Percentiles rank a stretch among this genome's conserved stretches.
phyloP scores from a whole-genome alignment of 2,329 filamentous ascomycete genomes.

The Aspergillus fumigatiaffinis region DNA sequence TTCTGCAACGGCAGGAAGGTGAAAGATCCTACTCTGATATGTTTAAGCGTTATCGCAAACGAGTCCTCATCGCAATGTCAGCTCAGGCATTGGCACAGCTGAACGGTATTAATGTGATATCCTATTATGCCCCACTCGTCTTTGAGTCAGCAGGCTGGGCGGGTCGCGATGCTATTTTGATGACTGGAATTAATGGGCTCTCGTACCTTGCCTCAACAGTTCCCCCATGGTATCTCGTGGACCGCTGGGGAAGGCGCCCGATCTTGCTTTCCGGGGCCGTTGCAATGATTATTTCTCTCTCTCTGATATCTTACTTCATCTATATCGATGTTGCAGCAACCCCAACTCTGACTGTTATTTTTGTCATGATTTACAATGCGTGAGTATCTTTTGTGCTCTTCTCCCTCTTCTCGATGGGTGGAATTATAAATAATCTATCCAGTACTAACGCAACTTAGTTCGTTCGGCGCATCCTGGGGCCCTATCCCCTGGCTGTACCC shows the following conservation, averaged over 20 bases:
- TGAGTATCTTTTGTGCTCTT: neutral
- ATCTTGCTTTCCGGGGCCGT: constrained; percentile 88
- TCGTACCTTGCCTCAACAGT: constrained; percentile 90
- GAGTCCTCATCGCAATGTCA: constrained; percentile 98
- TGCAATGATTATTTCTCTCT: constrained; percentile 83
- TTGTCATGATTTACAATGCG: constrained; percentile 98
- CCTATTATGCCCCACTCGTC: constrained; percentile 94
- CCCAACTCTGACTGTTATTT: constrained; percentile 79
- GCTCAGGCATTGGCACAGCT: constrained; percentile 93
- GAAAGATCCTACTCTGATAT: constrained; percentile 89
- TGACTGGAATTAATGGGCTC: constrained; percentile 94
- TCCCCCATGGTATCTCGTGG: constrained; percentile 95
- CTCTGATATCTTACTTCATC: constrained; percentile 90
- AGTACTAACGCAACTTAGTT: constrained; percentile 25
- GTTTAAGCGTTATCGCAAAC: constrained; percentile 87
- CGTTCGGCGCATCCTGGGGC: constrained; percentile 96
- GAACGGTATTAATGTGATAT: constrained; percentile 99
- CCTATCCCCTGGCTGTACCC: constrained; percentile 98
- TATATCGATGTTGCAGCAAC: constrained; percentile 76
- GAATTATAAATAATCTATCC: neutral
- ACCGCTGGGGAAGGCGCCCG: constrained; percentile 81
- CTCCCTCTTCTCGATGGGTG: neutral
- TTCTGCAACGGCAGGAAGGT: constrained; percentile 89
- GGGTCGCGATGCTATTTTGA: constrained; percentile 84
- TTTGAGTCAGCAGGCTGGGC: constrained; percentile 97